Base-by-base conservation (phyloP, 225 moss, liverwort and hornwort species). In the Pseudoscleropodium purum region DNA sequence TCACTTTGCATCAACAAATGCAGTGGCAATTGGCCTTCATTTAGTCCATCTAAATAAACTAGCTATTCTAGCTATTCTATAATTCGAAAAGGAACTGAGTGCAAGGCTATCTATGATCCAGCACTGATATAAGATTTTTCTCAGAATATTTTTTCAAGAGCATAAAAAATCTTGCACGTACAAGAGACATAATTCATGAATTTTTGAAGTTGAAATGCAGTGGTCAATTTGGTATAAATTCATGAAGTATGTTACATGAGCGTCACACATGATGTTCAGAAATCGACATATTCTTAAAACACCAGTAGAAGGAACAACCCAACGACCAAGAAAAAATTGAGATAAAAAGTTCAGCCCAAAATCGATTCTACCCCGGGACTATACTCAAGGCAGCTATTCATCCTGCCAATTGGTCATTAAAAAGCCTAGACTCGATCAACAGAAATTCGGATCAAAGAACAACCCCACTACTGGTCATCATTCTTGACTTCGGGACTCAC, bases 241-340 rank as follows among this genome's bases (percentile, higher is more conserved):
- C 75, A 89, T 84, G 82, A 91, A 89, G 76, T 91, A 92, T 89
- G 87, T 82, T 92, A 92, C 87, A 91, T 66, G 67, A 78, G 52
- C 37, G 62, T 79, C 79, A 87, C 73, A 83, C 87, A 65, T 75
- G 78, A 84, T 66, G 43, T 84, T 80, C 73, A 81, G 17, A 77
- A 87, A 88, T 72, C 64, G 73, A 62, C 47, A 56, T 31, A 18
- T 37, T 81, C 83, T 75, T 37, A 33, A 83, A 54, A 88, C 86
- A 75, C 39, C 70, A 76, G 34, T 39, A 13, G 65, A 84, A 84
- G 52, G 56, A 79, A 83, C 78, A 85, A 60, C 67, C 69, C 90
- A 87, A 84, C 52, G 85, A 62, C 79, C 86, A 80, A 79, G 76
- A 82, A 85, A 88, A 88, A 79, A 49, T 64, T 67, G 60, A 79